Conservation (phyloP, 75 land plant genomes). For the Sequoiadendron giganteum region DNA sequence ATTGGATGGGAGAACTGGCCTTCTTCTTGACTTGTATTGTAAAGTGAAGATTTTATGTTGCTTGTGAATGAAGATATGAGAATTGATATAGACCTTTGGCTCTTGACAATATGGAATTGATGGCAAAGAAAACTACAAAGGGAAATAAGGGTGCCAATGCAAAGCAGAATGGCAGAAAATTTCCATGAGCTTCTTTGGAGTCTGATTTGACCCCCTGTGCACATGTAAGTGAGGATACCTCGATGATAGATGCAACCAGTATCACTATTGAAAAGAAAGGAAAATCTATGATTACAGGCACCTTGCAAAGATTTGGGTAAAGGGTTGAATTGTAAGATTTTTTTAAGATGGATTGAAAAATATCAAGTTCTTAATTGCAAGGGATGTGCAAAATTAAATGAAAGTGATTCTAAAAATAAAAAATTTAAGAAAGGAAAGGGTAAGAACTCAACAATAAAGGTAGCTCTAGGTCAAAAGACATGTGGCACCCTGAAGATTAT, state of each 20-base stretch:
- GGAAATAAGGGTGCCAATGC: neutral
- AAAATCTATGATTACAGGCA: neutral
- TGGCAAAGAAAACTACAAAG: neutral
- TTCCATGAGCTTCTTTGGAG: neutral
- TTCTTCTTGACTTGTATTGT: neutral
- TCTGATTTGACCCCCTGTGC: neutral
- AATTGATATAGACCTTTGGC: neutral
- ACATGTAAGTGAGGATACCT: neutral
- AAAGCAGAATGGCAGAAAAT: neutral
- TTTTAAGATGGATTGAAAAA: constrained; percentile 26
- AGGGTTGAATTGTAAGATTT: constrained; percentile 31
- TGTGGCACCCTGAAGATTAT: constrained; percentile 13
- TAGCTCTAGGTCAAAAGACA: constrained; percentile 1
- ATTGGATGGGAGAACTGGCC: neutral
- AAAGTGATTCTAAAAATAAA: constrained; percentile 10
- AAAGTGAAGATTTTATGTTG: neutral
- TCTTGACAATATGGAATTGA: neutral
- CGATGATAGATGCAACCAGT: neutral
- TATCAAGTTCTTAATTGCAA: constrained; percentile 42
- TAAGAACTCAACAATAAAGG: constrained; percentile 49
- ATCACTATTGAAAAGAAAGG: neutral
- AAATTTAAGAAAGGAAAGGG: constrained; percentile 45
- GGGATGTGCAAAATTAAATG: constrained; percentile 42
- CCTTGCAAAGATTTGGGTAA: constrained; percentile 50
- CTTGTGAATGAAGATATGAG: neutral